Conservation (phyloP, 2,329 filamentous ascomycete genomes). For the Stylonectria norvegica region DNA sequence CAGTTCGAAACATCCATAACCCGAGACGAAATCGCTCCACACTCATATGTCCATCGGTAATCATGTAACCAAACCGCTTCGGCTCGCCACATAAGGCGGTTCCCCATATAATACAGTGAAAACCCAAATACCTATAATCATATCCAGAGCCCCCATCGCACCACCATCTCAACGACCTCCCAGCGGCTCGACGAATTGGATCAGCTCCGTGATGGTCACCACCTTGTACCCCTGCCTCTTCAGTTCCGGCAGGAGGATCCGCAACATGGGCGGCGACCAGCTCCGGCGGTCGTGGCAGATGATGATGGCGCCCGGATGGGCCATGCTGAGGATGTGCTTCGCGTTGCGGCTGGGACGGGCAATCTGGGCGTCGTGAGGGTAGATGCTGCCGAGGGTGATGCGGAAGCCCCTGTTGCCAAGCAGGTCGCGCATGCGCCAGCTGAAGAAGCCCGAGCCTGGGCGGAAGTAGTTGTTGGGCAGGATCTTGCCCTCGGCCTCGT, state of each 20-base stretch:
- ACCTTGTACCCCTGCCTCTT: slow-evolving; percentile 66
- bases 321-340: slow-evolving; percentile 75
- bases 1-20: no score
- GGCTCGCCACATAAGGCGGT: background rate
- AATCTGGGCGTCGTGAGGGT: slow-evolving; percentile 90
- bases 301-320: slow-evolving; percentile 71
- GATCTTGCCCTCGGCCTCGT: slow-evolving; percentile 42
- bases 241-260: slow-evolving; percentile 67
- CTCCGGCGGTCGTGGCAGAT: slow-evolving; percentile 79
- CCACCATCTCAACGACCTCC: slow-evolving; percentile 19
- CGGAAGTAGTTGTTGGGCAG: slow-evolving; percentile 68
- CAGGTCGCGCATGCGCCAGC: slow-evolving; percentile 60
- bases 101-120: slow-evolving; percentile 1
- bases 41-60: no score
- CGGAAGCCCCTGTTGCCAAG: slow-evolving; percentile 61
- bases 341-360: slow-evolving; percentile 67
- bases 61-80: background rate
- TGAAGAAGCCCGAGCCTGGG: slow-evolving; percentile 83
- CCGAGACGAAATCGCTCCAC: no score
- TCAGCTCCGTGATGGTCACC: slow-evolving; percentile 66
- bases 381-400: slow-evolving; percentile 78
- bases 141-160: no score
- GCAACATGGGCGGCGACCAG: slow-evolving; percentile 82
- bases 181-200: slow-evolving; percentile 40
- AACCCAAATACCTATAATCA: background rate